These are phyloP conservation scores for Saraca asoca DNA, from an alignment of 331 rosid genomes.

Conservation along the genomic window DNA sequence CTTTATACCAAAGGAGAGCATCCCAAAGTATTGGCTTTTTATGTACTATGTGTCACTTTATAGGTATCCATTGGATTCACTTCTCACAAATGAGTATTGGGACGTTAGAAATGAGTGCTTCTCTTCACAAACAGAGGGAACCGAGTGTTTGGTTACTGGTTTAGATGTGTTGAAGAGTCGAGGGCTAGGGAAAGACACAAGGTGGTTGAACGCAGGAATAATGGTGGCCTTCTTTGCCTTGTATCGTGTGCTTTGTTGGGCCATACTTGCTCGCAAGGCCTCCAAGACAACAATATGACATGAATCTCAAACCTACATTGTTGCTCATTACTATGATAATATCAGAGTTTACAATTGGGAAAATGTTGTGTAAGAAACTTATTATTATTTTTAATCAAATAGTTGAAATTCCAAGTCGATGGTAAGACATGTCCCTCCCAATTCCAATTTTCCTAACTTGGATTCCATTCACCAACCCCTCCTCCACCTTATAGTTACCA, in stretches of 20 bases:
- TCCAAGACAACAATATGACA: slow-evolving; percentile 55
- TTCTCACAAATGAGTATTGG: slow-evolving; percentile 85
- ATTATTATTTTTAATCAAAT: too few species aligned
- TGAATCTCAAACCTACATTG: neutral
- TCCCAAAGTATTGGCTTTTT: slow-evolving; percentile 86
- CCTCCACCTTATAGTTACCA: too few species aligned
- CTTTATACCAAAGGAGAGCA: slow-evolving; percentile 84
- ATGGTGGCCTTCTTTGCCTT: slow-evolving; percentile 74
- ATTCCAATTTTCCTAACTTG: too few species aligned
- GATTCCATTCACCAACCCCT: too few species aligned
- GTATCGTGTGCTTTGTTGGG: slow-evolving; percentile 79
- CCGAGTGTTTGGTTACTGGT: slow-evolving; percentile 58
- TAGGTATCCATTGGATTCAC: slow-evolving; percentile 80
- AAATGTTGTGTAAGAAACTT: too few species aligned
- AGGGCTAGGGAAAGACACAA: slow-evolving; percentile 67
- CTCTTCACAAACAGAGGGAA: slow-evolving; percentile 38
- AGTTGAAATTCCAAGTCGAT: too few species aligned
- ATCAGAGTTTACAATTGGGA: too few species aligned
- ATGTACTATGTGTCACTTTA: slow-evolving; percentile 90
- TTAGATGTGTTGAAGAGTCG: slow-evolving; percentile 71
- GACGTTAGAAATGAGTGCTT: slow-evolving; percentile 56
- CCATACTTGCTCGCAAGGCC: slow-evolving; percentile 68
- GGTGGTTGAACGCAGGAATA: slow-evolving; percentile 74
- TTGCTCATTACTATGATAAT: too few species aligned
- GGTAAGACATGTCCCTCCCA: too few species aligned